Percentiles rank a stretch among this genome's conserved stretches.
Conservation (phyloP, 768 basidiomycete species). For the Kwoniella dejecticola region DNA sequence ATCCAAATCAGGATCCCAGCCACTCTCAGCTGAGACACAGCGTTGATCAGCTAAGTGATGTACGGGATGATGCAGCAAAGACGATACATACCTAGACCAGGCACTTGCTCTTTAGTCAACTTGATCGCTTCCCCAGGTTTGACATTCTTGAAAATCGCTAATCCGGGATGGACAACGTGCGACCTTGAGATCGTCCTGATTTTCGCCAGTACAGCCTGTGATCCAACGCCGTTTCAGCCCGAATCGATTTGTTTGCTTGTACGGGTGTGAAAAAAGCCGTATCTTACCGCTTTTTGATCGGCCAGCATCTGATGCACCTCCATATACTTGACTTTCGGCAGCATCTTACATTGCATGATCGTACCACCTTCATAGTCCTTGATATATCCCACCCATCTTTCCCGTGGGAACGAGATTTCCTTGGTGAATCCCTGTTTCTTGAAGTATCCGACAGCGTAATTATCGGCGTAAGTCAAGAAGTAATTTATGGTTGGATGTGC, state of each 20-base stretch:
- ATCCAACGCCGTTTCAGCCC: too few species aligned
- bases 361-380: conserved; percentile 99
- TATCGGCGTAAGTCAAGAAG: conserved; percentile 97
- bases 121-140: conserved; percentile 56
- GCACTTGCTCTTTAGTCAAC: conserved; percentile 75
- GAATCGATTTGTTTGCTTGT: background rate
- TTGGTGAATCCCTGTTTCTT: conserved; percentile 99
- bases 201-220: conserved; percentile 74
- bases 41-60: background rate
- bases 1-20: conserved; percentile 85
- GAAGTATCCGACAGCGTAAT: conserved; percentile 98
- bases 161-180: conserved; percentile 79
- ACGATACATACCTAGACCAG: conserved; percentile 79
- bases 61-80: conserved; percentile 5
- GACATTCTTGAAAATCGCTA: conserved; percentile 72
- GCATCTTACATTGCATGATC: conserved; percentile 91
- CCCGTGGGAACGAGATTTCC: conserved; percentile 87
- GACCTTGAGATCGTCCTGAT: conserved; percentile 82
- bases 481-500: conserved; percentile 86
- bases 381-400: conserved; percentile 97
- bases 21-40: conserved; percentile 71
- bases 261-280: background rate
- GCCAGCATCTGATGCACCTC: conserved; percentile 73
- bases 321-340: conserved; percentile 88
- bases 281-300: conserved; percentile 71